Evolutionary conservation across 2,329 filamentous ascomycete genomes (phyloP), one percentile per base, ranked within the genome.

Genomic region (Chaetomiaceae sp.): DNA sequence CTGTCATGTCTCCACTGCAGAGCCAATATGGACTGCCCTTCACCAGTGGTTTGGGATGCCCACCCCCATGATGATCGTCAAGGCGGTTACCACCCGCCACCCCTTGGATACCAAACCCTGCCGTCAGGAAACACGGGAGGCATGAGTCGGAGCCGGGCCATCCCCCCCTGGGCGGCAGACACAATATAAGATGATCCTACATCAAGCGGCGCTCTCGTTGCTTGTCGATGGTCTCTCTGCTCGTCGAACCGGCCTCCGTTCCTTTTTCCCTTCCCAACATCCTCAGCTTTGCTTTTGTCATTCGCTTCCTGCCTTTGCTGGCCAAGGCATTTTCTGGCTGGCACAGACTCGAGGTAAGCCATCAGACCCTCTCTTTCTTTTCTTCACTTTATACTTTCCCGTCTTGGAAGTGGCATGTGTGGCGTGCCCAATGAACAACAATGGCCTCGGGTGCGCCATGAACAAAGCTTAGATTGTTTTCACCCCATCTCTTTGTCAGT

Each of bases 81-180:
- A 44, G 58, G 58, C 60, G 58, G 56, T 53, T 56, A 57, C 50
- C 25, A 46, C 54, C 55, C 41, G 55, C 56, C 58, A 53, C 56
- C 49, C 54, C 42, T 51, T 51, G 44, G 48, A n/a, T 41, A 34
- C 38, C 45, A n/a, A 41, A 50, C 53, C 40, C 37, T 48, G 51
- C 47, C n/a, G 33, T 33, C 39, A 48, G 47, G 55, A 58, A 52
- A 56, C 54, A 52, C 37, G 53, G 43, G 40, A 50, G 35, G 14
- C 47, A 54, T 53, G 50, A 46, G 31, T 35, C 48, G 43, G 50
- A 41, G 31, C 10, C 44, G 51, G 50, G 20, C 23, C 53, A 45
- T 39, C 50, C 44, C 31, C 34, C 19, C 43, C n/a, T n/a, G n/a
- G 31, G 44, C 46, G 41, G 33, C 55, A 45, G 40, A 30, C 23